phyloP scores from a whole-genome alignment of 345 rosid species.

The Hypericum perforatum region DNA sequence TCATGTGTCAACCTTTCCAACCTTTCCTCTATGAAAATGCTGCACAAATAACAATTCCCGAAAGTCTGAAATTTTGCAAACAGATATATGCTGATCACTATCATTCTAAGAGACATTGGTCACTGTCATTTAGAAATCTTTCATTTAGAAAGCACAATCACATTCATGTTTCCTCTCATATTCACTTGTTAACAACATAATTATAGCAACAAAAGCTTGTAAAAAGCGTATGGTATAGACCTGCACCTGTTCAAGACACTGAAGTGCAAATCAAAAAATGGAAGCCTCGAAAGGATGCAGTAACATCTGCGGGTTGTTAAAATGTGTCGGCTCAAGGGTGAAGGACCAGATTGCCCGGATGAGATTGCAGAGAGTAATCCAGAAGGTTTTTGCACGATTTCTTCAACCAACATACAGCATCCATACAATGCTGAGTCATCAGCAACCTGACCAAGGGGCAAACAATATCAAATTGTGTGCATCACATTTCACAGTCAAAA shows the following conservation, averaged over 20 bases:
- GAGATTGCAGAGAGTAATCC: conserved; percentile 80
- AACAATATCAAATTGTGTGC: not conserved
- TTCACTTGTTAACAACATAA: too few relatives aligned
- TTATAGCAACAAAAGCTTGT: too few relatives aligned
- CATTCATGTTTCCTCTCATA: too few relatives aligned
- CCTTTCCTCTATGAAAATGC: conserved; percentile 87
- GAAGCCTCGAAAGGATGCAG: conserved; percentile 94
- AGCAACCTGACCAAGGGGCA: conserved; percentile 50
- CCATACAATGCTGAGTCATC: conserved; percentile 89
- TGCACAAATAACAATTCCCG: conserved; percentile 19
- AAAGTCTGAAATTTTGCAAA: conserved; percentile 11
- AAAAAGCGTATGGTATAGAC: too few relatives aligned
- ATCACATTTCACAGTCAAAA: not conserved
- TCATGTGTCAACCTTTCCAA: conserved; percentile 68
- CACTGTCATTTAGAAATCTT: too few relatives aligned
- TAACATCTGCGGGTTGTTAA: conserved; percentile 91
- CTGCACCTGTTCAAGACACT: conserved; percentile 68
- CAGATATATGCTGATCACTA: not conserved
- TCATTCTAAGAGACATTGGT: too few relatives aligned
- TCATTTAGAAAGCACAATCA: too few relatives aligned
- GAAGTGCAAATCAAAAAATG: conserved; percentile 87
- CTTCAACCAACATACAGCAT: conserved; percentile 84
- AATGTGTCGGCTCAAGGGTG: conserved; percentile 59
- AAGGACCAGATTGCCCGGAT: conserved; percentile 43
- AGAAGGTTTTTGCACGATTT: conserved; percentile 82